Conservation (phyloP, 805 yeast genomes). For the Ogataea ramenticola region DNA sequence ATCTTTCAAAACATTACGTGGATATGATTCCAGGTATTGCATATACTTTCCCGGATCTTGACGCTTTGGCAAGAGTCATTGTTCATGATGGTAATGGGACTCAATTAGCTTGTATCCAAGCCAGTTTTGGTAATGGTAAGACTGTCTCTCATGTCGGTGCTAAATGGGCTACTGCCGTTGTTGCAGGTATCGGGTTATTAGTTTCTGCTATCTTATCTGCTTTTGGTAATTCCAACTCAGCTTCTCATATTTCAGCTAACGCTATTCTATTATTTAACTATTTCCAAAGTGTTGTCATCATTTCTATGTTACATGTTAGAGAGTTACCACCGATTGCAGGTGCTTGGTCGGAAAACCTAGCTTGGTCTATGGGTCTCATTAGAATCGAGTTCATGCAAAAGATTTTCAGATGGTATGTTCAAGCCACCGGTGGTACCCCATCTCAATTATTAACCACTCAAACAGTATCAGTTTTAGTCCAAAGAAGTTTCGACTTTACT, state of each 20-base stretch:
- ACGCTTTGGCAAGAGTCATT: constrained; percentile 61
- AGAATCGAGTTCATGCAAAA: constrained; percentile 75
- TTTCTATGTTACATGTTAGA: constrained; percentile 79
- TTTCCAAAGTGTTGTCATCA: constrained; percentile 82
- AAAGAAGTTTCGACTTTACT: constrained; percentile 41
- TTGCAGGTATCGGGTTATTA: constrained; percentile 82
- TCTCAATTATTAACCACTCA: constrained; percentile 55
- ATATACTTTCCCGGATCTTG: constrained; percentile 79
- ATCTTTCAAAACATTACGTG: constrained; percentile 43
- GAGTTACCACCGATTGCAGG: constrained; percentile 87
- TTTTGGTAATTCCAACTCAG: constrained; percentile 83
- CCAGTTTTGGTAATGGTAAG: constrained; percentile 67
- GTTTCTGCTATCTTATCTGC: constrained; percentile 77
- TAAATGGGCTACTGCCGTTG: constrained; percentile 89
- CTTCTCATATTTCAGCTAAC: constrained; percentile 83
- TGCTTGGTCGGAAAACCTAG: constrained; percentile 86
- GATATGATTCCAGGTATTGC: constrained; percentile 76
- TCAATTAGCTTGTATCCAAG: constrained; percentile 66
- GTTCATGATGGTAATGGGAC: constrained; percentile 31
- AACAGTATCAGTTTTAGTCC: constrained; percentile 65
- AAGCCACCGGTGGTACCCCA: constrained; percentile 86
- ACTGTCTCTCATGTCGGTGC: constrained; percentile 76
- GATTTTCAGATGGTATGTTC: constrained; percentile 78
- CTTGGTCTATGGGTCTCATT: constrained; percentile 93
- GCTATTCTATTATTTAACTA: constrained; percentile 77